phyloP scores from a whole-genome alignment of 495 filamentous ascomycete species.

The Cercophora samala region DNA sequence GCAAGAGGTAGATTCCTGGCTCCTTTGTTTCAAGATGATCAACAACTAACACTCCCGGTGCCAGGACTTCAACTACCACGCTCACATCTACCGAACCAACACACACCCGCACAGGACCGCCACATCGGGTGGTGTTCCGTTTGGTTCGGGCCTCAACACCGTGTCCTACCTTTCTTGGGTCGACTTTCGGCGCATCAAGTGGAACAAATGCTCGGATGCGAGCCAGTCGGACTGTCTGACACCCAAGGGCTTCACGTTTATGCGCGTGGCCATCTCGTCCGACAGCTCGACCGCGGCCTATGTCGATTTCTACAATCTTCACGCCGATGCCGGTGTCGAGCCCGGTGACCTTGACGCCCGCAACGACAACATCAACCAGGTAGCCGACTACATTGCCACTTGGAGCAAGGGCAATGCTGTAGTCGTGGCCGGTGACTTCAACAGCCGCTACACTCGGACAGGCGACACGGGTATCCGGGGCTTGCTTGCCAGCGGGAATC shows the following conservation, averaged over 20 bases:
- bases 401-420: constrained; percentile 56
- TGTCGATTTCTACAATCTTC: constrained; percentile 59
- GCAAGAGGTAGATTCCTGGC: constrained; percentile 49
- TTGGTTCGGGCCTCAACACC: constrained; percentile 61
- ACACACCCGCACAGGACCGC: constrained; percentile 56
- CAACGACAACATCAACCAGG: constrained; percentile 53
- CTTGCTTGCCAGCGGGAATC: constrained; percentile 42
- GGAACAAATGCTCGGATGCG: constrained; percentile 54
- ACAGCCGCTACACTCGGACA: constrained; percentile 54
- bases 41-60: background rate
- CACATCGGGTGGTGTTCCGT: constrained; percentile 57
- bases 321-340: constrained; percentile 58
- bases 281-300: constrained; percentile 38
- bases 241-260: constrained; percentile 63
- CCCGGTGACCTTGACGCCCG: constrained; percentile 48
- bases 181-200: constrained; percentile 55
- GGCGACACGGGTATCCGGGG: constrained; percentile 47
- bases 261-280: constrained; percentile 41
- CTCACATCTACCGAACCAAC: constrained; percentile 53
- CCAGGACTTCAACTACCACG: constrained; percentile 64
- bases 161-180: constrained; percentile 54
- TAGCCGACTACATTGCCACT: constrained; percentile 51
- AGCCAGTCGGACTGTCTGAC: constrained; percentile 57
- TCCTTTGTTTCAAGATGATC: background rate
- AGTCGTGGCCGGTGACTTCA: constrained; percentile 58